phyloP scores from a whole-genome alignment of 768 basidiomycete species.

The Lactifluus volemus region DNA sequence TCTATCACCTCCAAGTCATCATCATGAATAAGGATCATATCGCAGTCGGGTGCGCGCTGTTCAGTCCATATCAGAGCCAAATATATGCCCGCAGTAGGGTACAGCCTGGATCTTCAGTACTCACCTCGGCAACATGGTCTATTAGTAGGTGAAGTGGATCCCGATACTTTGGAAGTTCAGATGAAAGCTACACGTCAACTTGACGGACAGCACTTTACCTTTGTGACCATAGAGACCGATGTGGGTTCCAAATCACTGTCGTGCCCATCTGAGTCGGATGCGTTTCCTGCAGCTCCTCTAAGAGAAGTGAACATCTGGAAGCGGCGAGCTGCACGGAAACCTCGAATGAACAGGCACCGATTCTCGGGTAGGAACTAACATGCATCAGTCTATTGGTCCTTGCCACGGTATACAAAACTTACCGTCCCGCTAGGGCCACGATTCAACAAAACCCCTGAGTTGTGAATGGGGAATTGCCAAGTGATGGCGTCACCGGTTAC shows the following conservation, averaged over 20 bases:
- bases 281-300: background rate
- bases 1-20: background rate
- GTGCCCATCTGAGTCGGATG: background rate
- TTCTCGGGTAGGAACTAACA: background rate
- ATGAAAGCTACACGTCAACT: background rate
- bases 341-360: background rate
- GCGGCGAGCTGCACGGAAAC: background rate
- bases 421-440: background rate
- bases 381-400: background rate
- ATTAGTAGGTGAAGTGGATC: background rate
- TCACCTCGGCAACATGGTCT: background rate
- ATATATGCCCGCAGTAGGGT: background rate
- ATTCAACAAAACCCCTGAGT: background rate
- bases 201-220: background rate
- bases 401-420: background rate
- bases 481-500: background rate
- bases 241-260: background rate
- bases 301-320: background rate
- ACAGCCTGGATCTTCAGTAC: background rate
- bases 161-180: background rate
- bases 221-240: background rate
- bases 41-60: background rate
- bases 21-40: constrained; percentile 3
- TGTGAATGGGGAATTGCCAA: background rate
- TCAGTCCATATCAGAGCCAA: background rate